Conservation (phyloP, 495 filamentous ascomycete species). For the Neurospora sp. region DNA sequence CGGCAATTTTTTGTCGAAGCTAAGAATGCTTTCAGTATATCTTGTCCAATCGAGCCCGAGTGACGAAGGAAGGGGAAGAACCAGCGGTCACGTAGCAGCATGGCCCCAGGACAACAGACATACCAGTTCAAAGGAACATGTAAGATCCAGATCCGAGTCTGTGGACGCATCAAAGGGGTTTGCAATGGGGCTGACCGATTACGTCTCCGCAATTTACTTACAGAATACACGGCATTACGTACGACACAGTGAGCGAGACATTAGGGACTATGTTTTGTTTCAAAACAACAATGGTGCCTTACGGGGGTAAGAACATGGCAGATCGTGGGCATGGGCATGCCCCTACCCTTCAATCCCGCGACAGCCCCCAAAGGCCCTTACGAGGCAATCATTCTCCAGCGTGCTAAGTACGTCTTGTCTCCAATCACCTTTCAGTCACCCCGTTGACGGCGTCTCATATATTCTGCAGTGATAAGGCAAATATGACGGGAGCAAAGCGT, state of each 20-base stretch:
- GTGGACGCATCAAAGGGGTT: background rate
- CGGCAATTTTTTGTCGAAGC: background rate
- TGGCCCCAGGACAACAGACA: background rate
- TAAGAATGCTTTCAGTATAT: background rate
- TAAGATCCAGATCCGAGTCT: background rate
- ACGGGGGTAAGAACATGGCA: background rate
- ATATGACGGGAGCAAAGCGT: background rate
- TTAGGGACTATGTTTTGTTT: background rate
- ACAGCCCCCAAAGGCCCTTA: background rate
- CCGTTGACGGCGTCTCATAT: background rate
- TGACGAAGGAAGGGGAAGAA: background rate
- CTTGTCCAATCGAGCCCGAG: background rate
- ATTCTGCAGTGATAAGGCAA: background rate
- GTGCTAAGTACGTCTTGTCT: background rate
- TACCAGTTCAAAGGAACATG: background rate
- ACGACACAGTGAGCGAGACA: background rate
- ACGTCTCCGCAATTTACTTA: background rate
- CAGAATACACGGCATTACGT: background rate
- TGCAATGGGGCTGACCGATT: background rate
- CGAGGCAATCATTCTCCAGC: background rate
- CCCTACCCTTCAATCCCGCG: background rate
- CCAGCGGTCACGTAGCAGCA: background rate
- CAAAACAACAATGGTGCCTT: background rate
- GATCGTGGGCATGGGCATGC: background rate
- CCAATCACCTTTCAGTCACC: background rate